Evolutionary conservation across 2,329 filamentous ascomycete species (phyloP).

Genomic region (Penicillium oxalicum): DNA sequence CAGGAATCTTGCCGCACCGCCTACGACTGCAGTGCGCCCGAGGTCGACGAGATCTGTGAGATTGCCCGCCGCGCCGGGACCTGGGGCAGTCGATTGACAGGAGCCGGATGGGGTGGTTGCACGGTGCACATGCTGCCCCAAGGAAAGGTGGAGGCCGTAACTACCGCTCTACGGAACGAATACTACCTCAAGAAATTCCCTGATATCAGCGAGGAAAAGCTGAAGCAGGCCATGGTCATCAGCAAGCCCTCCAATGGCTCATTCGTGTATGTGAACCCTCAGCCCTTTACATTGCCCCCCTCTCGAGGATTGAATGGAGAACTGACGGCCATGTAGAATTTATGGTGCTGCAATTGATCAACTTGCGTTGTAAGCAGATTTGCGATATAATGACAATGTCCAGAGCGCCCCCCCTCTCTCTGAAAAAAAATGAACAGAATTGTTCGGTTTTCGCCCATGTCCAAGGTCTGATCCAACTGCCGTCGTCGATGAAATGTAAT

Average conservation of each 20-base stretch:
- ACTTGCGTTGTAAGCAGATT: conserved; percentile 20
- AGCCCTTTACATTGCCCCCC: not conserved
- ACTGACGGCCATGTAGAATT: conserved; percentile 26
- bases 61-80: conserved; percentile 73
- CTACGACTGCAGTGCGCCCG: conserved; percentile 87
- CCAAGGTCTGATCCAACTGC: too few species aligned
- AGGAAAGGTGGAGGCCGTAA: conserved; percentile 72
- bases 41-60: conserved; percentile 81
- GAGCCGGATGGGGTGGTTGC: conserved; percentile 95
- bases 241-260: conserved; percentile 61
- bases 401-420: not conserved
- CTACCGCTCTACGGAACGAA: conserved; percentile 67
- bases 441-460: too few species aligned
- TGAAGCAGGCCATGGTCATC: conserved; percentile 75
- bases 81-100: conserved; percentile 80
- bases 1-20: conserved; percentile 79
- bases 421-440: not conserved
- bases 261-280: conserved; percentile 34
- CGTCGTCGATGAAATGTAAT: too few species aligned
- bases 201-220: conserved; percentile 64
- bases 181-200: conserved; percentile 74
- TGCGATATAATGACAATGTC: not conserved
- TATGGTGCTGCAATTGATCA: conserved; percentile 34
- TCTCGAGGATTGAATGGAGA: not conserved
- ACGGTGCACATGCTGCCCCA: conserved; percentile 87